Base-by-base conservation (phyloP, 192 early-diverging fungal species). In the Bifiguratus adelaidae region DNA sequence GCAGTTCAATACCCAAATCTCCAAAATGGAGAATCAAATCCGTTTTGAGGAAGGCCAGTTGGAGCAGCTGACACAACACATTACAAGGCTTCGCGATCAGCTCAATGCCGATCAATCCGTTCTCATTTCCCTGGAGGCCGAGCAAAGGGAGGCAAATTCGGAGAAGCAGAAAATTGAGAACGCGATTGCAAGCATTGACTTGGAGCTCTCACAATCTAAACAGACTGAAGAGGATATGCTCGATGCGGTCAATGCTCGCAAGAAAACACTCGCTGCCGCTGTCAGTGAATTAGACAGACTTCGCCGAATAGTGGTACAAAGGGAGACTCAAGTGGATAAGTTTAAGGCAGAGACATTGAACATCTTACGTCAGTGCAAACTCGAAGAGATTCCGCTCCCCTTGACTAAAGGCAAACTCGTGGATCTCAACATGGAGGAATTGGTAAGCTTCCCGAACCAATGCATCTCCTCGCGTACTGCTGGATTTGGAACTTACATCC, bases 301-400 rank as follows among this genome's bases (percentile, higher is more conserved):
- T 21, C 60, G 65, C 47, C 81, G 81, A 54, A 74, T 76, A 15
- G 63, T 87, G 7, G 59, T 69, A 12, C 47, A 76, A n/a, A 58
- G 60, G 47, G 80, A 85, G 67, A 62, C 83, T 0, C 68, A 89
- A 41, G 73, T 91, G n/a, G 90, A 95, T 40, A 83, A 85, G 32
- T 38, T 78, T 1, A 71, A 74, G 34, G 83, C 80, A 3, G 91
- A 96, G 27, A 68, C 77, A 33, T 67, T 86, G 1, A 72, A 83
- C 0, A 84, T 96, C 26, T 81, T 94, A 40, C 74, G 91, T 44
- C 66, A 75, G 20, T 96, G 92, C 67, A 95, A 95, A 63, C 66
- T 97, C 37, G 92, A 97, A 50, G 92, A 95, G 33, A 92, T 99
- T 42, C 72, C 81, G 6, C 51, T 99, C 26, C 94, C 92, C 30